These are phyloP conservation scores for Cercospora sp. DNA, from an alignment of 2,329 filamentous ascomycete genomes.

Conservation along the genomic window DNA sequence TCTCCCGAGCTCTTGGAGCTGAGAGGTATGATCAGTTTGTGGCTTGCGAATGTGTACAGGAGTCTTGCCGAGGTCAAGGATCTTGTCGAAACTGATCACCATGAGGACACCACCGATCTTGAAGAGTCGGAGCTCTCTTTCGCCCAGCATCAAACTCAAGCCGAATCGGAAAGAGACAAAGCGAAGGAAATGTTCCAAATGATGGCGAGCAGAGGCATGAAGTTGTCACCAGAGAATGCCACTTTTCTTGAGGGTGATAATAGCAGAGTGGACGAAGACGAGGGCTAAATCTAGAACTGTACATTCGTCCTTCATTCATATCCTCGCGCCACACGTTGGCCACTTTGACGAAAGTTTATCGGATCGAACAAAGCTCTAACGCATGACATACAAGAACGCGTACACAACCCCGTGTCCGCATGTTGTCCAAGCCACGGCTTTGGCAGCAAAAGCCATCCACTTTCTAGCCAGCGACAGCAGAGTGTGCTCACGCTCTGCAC, in stretches of 20 bases:
- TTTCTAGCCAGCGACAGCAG: background rate
- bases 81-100: background rate
- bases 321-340: background rate
- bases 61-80: conserved; percentile 10
- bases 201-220: conserved; percentile 13
- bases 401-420: background rate
- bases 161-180: conserved; percentile 16
- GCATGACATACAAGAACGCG: background rate
- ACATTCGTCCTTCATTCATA: background rate
- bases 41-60: conserved; percentile 67
- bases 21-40: conserved; percentile 72
- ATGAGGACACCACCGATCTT: background rate
- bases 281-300: background rate
- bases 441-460: background rate
- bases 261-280: background rate
- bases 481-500: background rate
- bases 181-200: conserved; percentile 21
- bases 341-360: background rate
- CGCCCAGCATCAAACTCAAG: conserved; percentile 15
- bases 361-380: background rate
- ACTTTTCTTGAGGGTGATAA: conserved; percentile 18
- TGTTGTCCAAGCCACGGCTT: background rate
- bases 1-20: conserved; percentile 67
- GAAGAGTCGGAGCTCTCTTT: conserved; percentile 5
- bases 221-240: conserved; percentile 16